These are phyloP conservation scores for Pichia gijzeniarum DNA, from an alignment of 805 yeast genomes.

Conservation along the genomic window DNA sequence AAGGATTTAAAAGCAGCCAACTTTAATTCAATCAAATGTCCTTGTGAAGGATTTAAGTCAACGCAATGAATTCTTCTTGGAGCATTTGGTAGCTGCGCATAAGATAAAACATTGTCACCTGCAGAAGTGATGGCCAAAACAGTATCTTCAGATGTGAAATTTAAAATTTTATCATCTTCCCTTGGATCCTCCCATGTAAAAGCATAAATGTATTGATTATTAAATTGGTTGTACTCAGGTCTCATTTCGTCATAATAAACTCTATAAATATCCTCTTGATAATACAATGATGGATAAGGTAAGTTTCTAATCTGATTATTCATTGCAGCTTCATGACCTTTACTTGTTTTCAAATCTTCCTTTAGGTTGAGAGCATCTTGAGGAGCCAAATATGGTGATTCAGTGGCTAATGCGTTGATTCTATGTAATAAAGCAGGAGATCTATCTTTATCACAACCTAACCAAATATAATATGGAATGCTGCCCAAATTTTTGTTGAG, in stretches of 20 bases:
- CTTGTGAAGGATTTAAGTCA: slow-evolving; percentile 78
- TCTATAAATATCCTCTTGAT: slow-evolving; percentile 72
- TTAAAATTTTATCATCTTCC: slow-evolving; percentile 65
- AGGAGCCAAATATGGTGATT: slow-evolving; percentile 76
- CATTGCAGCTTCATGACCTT: slow-evolving; percentile 75
- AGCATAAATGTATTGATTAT: slow-evolving; percentile 75
- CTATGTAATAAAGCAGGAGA: slow-evolving; percentile 44
- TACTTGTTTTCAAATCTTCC: slow-evolving; percentile 39
- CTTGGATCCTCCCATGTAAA: slow-evolving; percentile 91
- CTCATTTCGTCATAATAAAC: slow-evolving; percentile 71
- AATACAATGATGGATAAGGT: slow-evolving; percentile 76
- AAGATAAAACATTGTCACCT: slow-evolving; percentile 73
- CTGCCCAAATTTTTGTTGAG: slow-evolving; percentile 61
- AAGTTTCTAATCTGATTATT: slow-evolving; percentile 53
- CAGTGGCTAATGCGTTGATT: slow-evolving; percentile 69
- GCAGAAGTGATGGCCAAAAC: slow-evolving; percentile 83
- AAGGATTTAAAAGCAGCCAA: slow-evolving; percentile 61
- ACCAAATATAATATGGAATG: slow-evolving; percentile 80
- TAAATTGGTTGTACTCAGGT: slow-evolving; percentile 63
- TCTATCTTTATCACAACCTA: slow-evolving; percentile 62
- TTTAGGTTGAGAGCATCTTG: slow-evolving; percentile 22
- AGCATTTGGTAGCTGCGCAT: slow-evolving; percentile 64
- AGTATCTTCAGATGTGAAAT: slow-evolving; percentile 56
- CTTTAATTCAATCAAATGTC: slow-evolving; percentile 72
- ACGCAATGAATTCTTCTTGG: slow-evolving; percentile 80